Conservation (phyloP, 2,329 filamentous ascomycete genomes). For the Aspergillus pseudotamarii region DNA sequence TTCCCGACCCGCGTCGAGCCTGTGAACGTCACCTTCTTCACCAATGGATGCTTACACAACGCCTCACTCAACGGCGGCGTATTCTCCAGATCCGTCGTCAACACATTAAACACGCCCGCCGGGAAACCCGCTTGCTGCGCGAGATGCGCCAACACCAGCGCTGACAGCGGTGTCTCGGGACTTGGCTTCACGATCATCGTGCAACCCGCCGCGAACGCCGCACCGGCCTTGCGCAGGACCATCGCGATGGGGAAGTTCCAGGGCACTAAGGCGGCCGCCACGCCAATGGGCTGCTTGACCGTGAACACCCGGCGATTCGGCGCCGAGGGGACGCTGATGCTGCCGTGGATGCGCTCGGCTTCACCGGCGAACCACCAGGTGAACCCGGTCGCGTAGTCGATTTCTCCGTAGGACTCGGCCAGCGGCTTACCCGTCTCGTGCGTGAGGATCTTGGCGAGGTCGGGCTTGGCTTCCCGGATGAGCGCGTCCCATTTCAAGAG, state of each 20-base stretch:
- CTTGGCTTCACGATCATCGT: slow-evolving; percentile 75
- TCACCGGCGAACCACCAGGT: slow-evolving; percentile 64
- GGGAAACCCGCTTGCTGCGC: slow-evolving; percentile 60
- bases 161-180: slow-evolving; percentile 66
- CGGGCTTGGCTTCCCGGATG: slow-evolving; percentile 63
- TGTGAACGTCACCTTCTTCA: slow-evolving; percentile 65
- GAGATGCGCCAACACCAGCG: slow-evolving; percentile 56
- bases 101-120: slow-evolving; percentile 62
- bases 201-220: slow-evolving; percentile 71
- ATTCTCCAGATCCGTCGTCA: slow-evolving; percentile 55
- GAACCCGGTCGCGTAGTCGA: slow-evolving; percentile 59
- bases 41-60: slow-evolving; percentile 58
- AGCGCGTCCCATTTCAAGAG: slow-evolving; percentile 67
- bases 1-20: slow-evolving; percentile 64
- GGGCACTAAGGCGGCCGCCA: slow-evolving; percentile 68
- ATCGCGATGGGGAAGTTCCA: slow-evolving; percentile 74
- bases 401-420: slow-evolving; percentile 56
- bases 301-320: slow-evolving; percentile 69
- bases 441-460: slow-evolving; percentile 64
- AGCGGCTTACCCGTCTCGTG: slow-evolving; percentile 65
- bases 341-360: slow-evolving; percentile 65
- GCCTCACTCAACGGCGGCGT: slow-evolving; percentile 47
- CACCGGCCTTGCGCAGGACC: slow-evolving; percentile 68
- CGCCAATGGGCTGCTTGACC: slow-evolving; percentile 74
- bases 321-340: slow-evolving; percentile 60